Evolutionary conservation across 148 eudicot species (phyloP), one percentile per base, ranked within the genome.

Genomic region (Rhododendron vialii): DNA sequence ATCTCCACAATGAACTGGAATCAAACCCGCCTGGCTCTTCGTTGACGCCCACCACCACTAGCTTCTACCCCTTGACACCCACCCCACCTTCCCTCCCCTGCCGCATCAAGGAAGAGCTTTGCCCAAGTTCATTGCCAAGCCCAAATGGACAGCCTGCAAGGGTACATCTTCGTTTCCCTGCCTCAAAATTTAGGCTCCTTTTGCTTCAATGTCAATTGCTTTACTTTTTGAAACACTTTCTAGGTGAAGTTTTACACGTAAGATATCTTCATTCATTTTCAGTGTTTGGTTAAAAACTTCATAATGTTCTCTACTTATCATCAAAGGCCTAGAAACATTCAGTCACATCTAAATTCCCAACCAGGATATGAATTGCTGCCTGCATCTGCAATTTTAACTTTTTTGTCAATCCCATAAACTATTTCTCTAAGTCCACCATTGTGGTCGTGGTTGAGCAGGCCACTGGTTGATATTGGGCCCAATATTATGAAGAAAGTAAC

Each of bases 121-220:
- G 95, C 89, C 94, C 95, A 8, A 92, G 92, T 85, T 88, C 96
- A 24, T 59, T 95, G 83, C 93, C 93, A 1, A 95, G 94, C 91
- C 98, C 96, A 47, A 94, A 93, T 87, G 95, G 95, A 71, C 98
- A 94, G 38, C 95, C 98, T 85, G 93, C 95, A 33, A 95, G 94
- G 92, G 98, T 96, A 90, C 81, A n/a, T 41, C 24, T 69, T 53
- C 24, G 13, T 47, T 82, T 47, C 17, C 61, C 47, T 5, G 50
- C 77, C 24, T 8, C 17, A 30, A 50, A 81, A 11, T 28, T 26
- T 67, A 67, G 33, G 14, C 75, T 69, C 50, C n/a, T 15, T 50
- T 80, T 80, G 82, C 28, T 71, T 5, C 76, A 30, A 71, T 2
- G 20, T 71, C 36, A 71, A 71, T 33, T 67, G 74, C 26, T 67